phyloP scores from a whole-genome alignment of 257 asterid species.

The Nicotiana tabacum region DNA sequence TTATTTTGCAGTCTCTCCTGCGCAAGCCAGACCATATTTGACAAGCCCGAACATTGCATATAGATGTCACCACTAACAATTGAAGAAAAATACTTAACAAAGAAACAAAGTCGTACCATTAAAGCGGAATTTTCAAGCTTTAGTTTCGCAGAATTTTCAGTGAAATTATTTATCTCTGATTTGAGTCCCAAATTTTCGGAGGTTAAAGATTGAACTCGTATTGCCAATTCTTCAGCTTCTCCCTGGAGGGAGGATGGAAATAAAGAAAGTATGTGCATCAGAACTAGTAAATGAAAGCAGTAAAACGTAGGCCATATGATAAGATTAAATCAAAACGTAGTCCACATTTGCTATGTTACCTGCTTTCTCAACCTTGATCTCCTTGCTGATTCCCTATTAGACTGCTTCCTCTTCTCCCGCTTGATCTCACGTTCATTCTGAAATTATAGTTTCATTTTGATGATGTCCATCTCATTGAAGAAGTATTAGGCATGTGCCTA shows the following conservation, averaged over 20 bases:
- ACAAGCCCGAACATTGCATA: background rate
- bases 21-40: background rate
- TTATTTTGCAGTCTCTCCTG: constrained; percentile 59
- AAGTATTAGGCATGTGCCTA: too few species aligned
- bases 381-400: constrained; percentile 96
- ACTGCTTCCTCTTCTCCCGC: constrained; percentile 90
- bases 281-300: background rate
- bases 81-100: background rate
- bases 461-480: too few species aligned
- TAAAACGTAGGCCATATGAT: background rate
- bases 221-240: constrained; percentile 80
- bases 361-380: constrained; percentile 94
- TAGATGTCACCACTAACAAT: background rate
- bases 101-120: constrained; percentile 30
- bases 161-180: constrained; percentile 55
- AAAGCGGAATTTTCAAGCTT: constrained; percentile 70
- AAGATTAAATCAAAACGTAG: background rate
- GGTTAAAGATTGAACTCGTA: constrained; percentile 55
- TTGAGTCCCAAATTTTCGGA: constrained; percentile 68
- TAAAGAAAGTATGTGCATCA: background rate
- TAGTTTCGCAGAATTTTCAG: constrained; percentile 52
- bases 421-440: constrained; percentile 83
- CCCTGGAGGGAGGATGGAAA: constrained; percentile 38
- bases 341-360: constrained; percentile 28
- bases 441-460: constrained; percentile 6